Conservation (phyloP, 345 rosid species). For the Adansonia digitata region DNA sequence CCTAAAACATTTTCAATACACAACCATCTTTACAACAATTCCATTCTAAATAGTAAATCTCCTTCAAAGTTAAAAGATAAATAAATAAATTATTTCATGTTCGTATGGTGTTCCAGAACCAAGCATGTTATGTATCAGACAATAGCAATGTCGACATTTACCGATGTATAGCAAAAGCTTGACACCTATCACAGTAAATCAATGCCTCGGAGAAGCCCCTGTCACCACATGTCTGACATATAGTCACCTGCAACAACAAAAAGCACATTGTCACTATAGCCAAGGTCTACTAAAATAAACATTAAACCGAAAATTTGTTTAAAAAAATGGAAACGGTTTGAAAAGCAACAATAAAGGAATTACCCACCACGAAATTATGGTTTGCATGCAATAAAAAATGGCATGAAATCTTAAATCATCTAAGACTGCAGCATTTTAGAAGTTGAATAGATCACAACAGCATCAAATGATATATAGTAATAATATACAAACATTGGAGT, state of each 20-base stretch:
- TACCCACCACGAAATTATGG: not conserved
- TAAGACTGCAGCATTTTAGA: not conserved
- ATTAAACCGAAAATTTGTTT: not conserved
- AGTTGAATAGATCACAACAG: not conserved
- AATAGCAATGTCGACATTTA: slow-evolving; percentile 14
- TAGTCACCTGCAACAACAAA: slow-evolving; percentile 32
- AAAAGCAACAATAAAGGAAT: not conserved
- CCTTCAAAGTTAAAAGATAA: not conserved
- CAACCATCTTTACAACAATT: not conserved
- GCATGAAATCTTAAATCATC: not conserved
- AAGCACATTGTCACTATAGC: not conserved
- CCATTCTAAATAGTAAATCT: not conserved
- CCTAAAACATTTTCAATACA: not conserved
- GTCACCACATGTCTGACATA: slow-evolving; percentile 54
- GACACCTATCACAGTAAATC: slow-evolving; percentile 40
- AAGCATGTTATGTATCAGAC: not conserved
- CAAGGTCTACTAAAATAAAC: not conserved
- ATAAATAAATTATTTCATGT: not conserved
- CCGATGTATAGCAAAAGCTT: slow-evolving; percentile 40
- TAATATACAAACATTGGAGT: not conserved
- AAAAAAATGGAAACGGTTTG: not conserved
- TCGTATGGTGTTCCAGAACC: not conserved
- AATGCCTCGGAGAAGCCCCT: slow-evolving; percentile 41
- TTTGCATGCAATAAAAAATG: not conserved
- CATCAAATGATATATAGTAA: not conserved